phyloP scores from a whole-genome alignment of 345 rosid species.

The Murraya koenigii region DNA sequence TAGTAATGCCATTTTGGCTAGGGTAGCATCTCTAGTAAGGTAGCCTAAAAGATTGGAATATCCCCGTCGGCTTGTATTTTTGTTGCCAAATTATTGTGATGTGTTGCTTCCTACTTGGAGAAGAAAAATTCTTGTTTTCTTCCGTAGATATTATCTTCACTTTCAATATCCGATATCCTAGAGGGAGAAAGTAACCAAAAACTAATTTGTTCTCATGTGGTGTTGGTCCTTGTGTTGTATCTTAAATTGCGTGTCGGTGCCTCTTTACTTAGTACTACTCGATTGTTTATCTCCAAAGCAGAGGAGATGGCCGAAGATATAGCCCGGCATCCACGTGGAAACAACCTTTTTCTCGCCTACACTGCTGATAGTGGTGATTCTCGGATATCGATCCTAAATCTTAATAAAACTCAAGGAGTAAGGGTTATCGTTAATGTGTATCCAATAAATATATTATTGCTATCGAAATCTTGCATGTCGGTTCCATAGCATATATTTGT shows the following conservation, averaged over 20 bases:
- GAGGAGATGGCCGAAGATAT: conserved; percentile 97
- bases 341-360: conserved; percentile 61
- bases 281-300: conserved; percentile 63
- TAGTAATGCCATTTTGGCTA: too few relatives aligned
- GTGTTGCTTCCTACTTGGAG: too few relatives aligned
- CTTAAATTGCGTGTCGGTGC: conserved; percentile 57
- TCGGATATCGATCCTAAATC: conserved; percentile 73
- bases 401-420: conserved; percentile 73
- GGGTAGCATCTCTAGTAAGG: too few relatives aligned
- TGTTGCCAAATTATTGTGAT: too few relatives aligned
- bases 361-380: conserved; percentile 79
- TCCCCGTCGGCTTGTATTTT: too few relatives aligned
- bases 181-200: too few relatives aligned
- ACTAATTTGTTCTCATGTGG: too few relatives aligned
- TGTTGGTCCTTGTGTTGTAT: background rate
- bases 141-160: too few relatives aligned
- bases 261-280: conserved; percentile 60
- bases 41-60: too few relatives aligned
- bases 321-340: conserved; percentile 86
- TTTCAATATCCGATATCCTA: too few relatives aligned
- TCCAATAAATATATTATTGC: conserved; percentile 5
- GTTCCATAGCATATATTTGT: too few relatives aligned
- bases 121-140: too few relatives aligned
- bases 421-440: conserved; percentile 17
- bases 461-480: background rate